Percentiles rank a stretch among this genome's conserved stretches.
Evolutionary conservation across 805 yeast species (phyloP).

Genomic region (Metschnikowia aberdeeniae): DNA sequence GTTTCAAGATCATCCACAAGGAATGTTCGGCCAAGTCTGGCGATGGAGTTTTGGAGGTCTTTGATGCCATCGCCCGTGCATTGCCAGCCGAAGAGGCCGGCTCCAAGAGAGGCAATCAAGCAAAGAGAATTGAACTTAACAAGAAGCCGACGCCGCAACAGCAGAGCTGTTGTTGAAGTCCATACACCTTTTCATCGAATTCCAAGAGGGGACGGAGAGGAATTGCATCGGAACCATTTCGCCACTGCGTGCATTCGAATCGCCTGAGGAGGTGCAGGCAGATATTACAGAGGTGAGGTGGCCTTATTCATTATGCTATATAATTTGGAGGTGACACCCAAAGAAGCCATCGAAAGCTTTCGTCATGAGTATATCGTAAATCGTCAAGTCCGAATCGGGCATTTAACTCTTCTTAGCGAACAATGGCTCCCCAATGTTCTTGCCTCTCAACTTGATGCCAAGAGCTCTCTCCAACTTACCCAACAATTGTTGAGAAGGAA

Average conservation of each 20-base stretch:
- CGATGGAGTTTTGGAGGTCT: conserved; percentile 41
- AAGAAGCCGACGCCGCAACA: conserved; percentile 13
- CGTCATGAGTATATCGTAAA: background rate
- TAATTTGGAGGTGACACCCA: background rate
- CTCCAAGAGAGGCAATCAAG: conserved; percentile 9
- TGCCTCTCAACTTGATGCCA: conserved; percentile 94
- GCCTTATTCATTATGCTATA: conserved; percentile 1
- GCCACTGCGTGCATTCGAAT: background rate
- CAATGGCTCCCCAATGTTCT: conserved; percentile 88
- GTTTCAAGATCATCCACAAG: conserved; percentile 24
- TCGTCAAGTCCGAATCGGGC: background rate
- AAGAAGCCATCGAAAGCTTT: background rate
- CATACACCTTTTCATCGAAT: background rate
- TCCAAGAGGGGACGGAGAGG: too few species aligned
- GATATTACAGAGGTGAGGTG: background rate
- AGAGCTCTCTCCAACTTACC: conserved; percentile 90
- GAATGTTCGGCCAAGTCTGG: conserved; percentile 46
- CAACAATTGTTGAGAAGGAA: conserved; percentile 92
- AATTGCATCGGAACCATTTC: too few species aligned
- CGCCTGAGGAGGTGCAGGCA: background rate
- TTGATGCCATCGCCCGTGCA: conserved; percentile 36
- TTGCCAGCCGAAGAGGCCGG: conserved; percentile 40
- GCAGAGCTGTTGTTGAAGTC: conserved; percentile 15
- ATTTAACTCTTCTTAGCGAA: conserved; percentile 48
- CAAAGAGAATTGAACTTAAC: conserved; percentile 16